Evolutionary conservation across 768 basidiomycete genomes (phyloP), one percentile per base, ranked within the genome.

Genomic region (Phylloporus sp.): DNA sequence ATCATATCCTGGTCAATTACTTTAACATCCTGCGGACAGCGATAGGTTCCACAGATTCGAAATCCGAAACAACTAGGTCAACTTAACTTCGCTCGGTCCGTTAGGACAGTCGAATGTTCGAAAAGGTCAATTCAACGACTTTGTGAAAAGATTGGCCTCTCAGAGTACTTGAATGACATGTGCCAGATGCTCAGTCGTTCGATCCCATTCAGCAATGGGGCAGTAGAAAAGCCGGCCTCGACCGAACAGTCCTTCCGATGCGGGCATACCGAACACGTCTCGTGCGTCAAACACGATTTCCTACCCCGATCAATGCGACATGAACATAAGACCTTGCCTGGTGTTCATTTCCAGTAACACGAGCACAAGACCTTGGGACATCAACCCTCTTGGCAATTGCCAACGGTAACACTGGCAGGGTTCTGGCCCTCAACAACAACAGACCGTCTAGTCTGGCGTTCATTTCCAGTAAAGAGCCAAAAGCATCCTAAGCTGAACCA

Each of bases 291-390:
- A 88, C n/a, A 72, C 71, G 60, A 92, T 84, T 49, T 79, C 70
- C 82, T 91, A 86, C 27, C 85, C 89, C 91, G 54, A n/a, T n/a
- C 6, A 18, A 28, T n/a, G n/a, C n/a, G n/a, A n/a, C n/a, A n/a
- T n/a, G n/a, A n/a, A n/a, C n/a, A n/a, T n/a, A n/a, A n/a, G n/a
- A n/a, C n/a, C n/a, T n/a, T n/a, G n/a, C n/a, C n/a, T n/a, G n/a
- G n/a, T n/a, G n/a, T n/a, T n/a, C n/a, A n/a, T n/a, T n/a, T n/a
- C n/a, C n/a, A n/a, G n/a, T n/a, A n/a, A n/a, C n/a, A n/a, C n/a
- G n/a, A n/a, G n/a, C 20, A 18, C 28, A 45, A 32, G 11, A 20
- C 12, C 16, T 26, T 39, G 16, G 28, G 16, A 13, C 11, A 59
- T 39, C 31, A 51, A 94, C 94, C 91, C 74, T 91, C 95, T n/a